Conservation (phyloP, 768 basidiomycete genomes). For the Rhizopogon salebrosus region DNA sequence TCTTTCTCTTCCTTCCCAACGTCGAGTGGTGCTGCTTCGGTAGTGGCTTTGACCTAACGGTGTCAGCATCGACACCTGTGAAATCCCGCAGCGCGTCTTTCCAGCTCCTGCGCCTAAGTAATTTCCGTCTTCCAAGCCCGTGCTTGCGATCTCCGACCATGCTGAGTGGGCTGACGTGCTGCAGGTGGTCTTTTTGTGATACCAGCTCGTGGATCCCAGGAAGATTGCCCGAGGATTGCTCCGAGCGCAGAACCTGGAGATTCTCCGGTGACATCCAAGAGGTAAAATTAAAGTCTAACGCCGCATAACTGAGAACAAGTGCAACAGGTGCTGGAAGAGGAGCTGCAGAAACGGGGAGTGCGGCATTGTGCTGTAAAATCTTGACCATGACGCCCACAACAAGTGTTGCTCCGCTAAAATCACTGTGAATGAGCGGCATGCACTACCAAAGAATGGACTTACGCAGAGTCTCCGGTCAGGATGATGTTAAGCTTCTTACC, state of each 20-base stretch:
- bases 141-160: conserved; percentile 75
- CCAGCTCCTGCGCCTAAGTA: conserved; percentile 55
- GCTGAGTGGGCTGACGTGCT: conserved; percentile 84
- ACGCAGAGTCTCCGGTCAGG: conserved; percentile 96
- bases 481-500: conserved; percentile 76
- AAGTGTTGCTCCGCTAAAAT: conserved; percentile 77
- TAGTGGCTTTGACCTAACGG: conserved; percentile 23
- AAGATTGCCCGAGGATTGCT: conserved; percentile 81
- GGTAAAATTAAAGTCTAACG: conserved; percentile 95
- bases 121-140: conserved; percentile 29
- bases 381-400: conserved; percentile 81
- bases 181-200: conserved; percentile 82
- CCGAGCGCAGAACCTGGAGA: conserved; percentile 77
- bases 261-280: conserved; percentile 92
- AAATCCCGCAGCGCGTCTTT: conserved; percentile 51
- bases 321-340: conserved; percentile 71
- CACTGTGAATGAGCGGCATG: conserved; percentile 8
- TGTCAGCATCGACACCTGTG: conserved; percentile 30
- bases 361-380: conserved; percentile 62
- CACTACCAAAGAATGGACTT: conserved; percentile 29
- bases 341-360: conserved; percentile 18
- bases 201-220: conserved; percentile 65
- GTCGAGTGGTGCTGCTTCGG: conserved; percentile 12
- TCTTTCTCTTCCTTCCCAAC: conserved; percentile 22
- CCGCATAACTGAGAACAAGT: conserved; percentile 85